A percentile compares a stretch with the other conserved stretches of the same genome.
These are phyloP conservation scores for Alnus glutinosa DNA, from an alignment of 306 rosid species.

Conservation along the genomic window DNA sequence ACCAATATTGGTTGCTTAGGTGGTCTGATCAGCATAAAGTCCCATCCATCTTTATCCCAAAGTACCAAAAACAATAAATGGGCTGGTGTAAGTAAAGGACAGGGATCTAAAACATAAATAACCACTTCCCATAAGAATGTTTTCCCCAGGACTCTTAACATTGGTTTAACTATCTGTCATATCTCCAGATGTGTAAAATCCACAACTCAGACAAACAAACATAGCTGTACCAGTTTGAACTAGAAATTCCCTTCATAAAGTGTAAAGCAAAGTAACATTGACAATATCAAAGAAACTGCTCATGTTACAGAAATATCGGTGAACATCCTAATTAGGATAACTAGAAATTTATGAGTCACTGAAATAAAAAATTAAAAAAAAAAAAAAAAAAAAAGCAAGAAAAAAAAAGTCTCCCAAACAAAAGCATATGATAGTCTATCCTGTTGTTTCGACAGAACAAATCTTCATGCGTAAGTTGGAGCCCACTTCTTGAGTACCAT, in stretches of 20 bases:
- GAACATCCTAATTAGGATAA: not conserved
- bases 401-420: slow-evolving; percentile 8
- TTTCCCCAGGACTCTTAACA: not conserved
- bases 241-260: slow-evolving; percentile 8
- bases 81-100: not conserved
- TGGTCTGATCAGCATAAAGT: not conserved
- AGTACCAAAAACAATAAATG: not conserved
- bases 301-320: not conserved
- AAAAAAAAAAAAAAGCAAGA: slow-evolving; percentile 12
- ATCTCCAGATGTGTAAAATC: not conserved
- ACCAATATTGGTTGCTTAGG: not conserved
- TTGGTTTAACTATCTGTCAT: not conserved
- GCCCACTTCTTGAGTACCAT: not conserved
- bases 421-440: slow-evolving; percentile 6
- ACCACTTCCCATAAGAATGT: slow-evolving; percentile 16
- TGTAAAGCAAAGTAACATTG: slow-evolving; percentile 5
- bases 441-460: not conserved
- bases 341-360: not conserved
- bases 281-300: slow-evolving; percentile 11
- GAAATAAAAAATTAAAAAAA: not conserved
- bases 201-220: slow-evolving; percentile 8
- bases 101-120: slow-evolving; percentile 1
- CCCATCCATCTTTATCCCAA: not conserved
- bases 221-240: not conserved
- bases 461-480: not conserved